phyloP scores from a whole-genome alignment of 1,284 basidiomycete species.

The Calocybe gambosa region DNA sequence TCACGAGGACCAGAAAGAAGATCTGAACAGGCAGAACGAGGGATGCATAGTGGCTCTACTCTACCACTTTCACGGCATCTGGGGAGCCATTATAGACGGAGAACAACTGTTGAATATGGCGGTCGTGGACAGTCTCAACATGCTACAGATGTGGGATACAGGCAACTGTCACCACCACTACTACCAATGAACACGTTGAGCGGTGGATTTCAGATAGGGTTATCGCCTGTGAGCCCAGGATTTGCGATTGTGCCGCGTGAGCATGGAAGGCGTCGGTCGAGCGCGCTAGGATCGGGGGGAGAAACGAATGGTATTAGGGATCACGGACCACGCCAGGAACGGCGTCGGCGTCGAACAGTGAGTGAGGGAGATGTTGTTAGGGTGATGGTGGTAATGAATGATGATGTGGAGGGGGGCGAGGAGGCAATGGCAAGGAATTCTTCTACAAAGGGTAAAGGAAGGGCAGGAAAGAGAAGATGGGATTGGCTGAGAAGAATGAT shows the following conservation, averaged over 20 bases:
- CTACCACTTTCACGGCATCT: slow-evolving; percentile 12
- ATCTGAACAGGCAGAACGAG: slow-evolving; percentile 5
- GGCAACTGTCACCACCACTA: slow-evolving; percentile 22
- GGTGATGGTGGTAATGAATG: slow-evolving; percentile 11
- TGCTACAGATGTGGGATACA: not conserved
- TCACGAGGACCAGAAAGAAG: too few relatives aligned
- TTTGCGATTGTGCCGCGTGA: slow-evolving; percentile 57
- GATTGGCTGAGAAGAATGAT: slow-evolving; percentile 30
- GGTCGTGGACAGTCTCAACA: not conserved
- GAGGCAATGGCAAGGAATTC: slow-evolving; percentile 2
- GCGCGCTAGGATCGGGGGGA: slow-evolving; percentile 24
- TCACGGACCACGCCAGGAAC: slow-evolving; percentile 12
- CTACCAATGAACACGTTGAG: slow-evolving; percentile 29
- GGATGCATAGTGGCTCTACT: slow-evolving; percentile 6
- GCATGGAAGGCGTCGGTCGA: slow-evolving; percentile 39
- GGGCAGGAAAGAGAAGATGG: slow-evolving; percentile 25
- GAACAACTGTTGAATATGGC: slow-evolving; percentile 15
- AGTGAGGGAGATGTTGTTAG: slow-evolving; percentile 41
- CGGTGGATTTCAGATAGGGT: slow-evolving; percentile 62
- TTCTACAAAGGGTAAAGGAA: slow-evolving; percentile 8
- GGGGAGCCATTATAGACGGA: slow-evolving; percentile 11
- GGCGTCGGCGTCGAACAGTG: slow-evolving; percentile 33
- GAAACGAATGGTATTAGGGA: slow-evolving; percentile 21
- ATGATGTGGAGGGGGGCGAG: not conserved
- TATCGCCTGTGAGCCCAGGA: slow-evolving; percentile 69